Percentiles rank a stretch among this genome's conserved stretches.
These are phyloP conservation scores for Ogataea methylovora DNA, from an alignment of 805 yeast genomes.

Conservation along the genomic window DNA sequence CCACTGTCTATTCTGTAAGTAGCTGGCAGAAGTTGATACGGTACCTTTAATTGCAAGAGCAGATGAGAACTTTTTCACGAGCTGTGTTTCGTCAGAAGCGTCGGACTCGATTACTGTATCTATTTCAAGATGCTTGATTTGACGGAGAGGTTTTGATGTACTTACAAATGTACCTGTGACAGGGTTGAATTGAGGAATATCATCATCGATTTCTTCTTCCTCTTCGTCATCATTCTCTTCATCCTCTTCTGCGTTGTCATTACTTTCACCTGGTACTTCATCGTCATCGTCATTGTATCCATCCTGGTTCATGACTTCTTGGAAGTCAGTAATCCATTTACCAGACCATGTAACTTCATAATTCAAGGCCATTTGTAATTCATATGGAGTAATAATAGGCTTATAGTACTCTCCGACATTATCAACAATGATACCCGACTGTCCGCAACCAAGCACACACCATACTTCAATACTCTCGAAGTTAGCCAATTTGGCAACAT, in stretches of 20 bases:
- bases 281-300: slow-evolving; percentile 25
- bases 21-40: slow-evolving; percentile 80
- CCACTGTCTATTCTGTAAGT: slow-evolving; percentile 71
- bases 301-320: slow-evolving; percentile 37
- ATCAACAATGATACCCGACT: slow-evolving; percentile 85
- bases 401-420: slow-evolving; percentile 72
- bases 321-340: slow-evolving; percentile 80
- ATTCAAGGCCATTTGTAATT: slow-evolving; percentile 70
- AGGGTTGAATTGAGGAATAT: slow-evolving; percentile 79
- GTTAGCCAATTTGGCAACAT: slow-evolving; percentile 93
- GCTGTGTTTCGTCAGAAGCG: slow-evolving; percentile 18
- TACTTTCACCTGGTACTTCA: too few species aligned
- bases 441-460: slow-evolving; percentile 93
- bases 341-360: slow-evolving; percentile 87
- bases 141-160: slow-evolving; percentile 70
- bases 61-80: slow-evolving; percentile 51
- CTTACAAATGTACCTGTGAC: slow-evolving; percentile 74
- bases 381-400: slow-evolving; percentile 93
- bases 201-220: slow-evolving; percentile 27
- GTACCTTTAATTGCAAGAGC: slow-evolving; percentile 65
- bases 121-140: slow-evolving; percentile 54
- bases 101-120: slow-evolving; percentile 25
- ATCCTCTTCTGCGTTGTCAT: slow-evolving; percentile 9
- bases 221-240: slow-evolving; percentile 2
- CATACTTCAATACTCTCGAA: slow-evolving; percentile 91